These are phyloP conservation scores for Aspergillus amoenus DNA, from an alignment of 2,329 filamentous ascomycete species.

Conservation along the genomic window DNA sequence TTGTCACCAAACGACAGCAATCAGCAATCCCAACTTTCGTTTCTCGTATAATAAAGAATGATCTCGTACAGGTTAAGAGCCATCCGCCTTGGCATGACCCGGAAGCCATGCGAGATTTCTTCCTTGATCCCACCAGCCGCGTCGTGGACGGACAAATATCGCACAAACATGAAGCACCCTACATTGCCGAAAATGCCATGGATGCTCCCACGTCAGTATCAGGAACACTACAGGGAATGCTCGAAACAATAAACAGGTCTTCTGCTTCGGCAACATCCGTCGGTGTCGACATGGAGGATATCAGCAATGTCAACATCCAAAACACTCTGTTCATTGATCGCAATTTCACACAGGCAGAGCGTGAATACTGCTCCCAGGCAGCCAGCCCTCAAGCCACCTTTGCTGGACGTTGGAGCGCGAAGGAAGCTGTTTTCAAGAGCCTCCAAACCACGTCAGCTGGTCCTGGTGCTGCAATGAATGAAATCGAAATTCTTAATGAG, in stretches of 20 bases:
- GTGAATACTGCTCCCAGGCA: slow-evolving; percentile 78
- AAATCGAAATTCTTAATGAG: slow-evolving; percentile 16
- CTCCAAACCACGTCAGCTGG: slow-evolving; percentile 14
- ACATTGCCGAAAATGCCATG: neutral
- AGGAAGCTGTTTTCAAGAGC: slow-evolving; percentile 57
- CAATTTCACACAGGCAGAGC: slow-evolving; percentile 86
- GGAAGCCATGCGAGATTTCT: slow-evolving; percentile 12
- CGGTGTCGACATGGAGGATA: slow-evolving; percentile 59
- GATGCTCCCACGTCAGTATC: neutral
- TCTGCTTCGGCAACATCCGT: slow-evolving; percentile 2
- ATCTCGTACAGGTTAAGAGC: slow-evolving; percentile 18
- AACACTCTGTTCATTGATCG: slow-evolving; percentile 91
- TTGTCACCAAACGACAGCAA: slow-evolving; percentile 10
- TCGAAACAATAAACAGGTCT: slow-evolving; percentile 1
- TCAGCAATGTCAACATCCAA: slow-evolving; percentile 81
- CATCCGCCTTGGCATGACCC: slow-evolving; percentile 16
- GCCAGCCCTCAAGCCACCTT: slow-evolving; percentile 83
- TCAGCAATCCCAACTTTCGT: slow-evolving; percentile 10
- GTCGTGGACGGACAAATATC: slow-evolving; percentile 1
- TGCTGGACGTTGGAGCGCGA: slow-evolving; percentile 82
- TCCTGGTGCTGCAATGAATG: slow-evolving; percentile 14
- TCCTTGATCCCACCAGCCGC: slow-evolving; percentile 17
- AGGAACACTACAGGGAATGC: slow-evolving; percentile 11
- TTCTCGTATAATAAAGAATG: slow-evolving; percentile 13
- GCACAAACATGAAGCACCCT: neutral